Evolutionary conservation across 768 basidiomycete genomes (phyloP).

Genomic region (Serendipita indica): DNA sequence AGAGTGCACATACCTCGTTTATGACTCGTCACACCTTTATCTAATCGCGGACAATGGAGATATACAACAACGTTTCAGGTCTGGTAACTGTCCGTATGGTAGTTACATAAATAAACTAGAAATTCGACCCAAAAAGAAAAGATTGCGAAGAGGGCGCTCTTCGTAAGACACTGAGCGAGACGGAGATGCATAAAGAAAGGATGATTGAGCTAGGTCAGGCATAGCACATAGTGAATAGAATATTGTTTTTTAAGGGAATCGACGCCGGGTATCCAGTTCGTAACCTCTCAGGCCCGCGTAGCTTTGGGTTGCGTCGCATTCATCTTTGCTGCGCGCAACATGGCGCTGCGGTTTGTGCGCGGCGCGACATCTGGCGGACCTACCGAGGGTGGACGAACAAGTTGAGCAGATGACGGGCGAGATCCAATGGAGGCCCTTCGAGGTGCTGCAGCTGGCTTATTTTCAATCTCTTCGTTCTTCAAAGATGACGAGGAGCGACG

Average conservation of each 20-base stretch:
- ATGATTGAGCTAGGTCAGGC: neutral
- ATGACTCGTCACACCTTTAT: too few relatives aligned
- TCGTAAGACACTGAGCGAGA: neutral
- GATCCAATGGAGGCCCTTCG: neutral
- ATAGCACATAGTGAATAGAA: neutral
- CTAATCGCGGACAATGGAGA: too few relatives aligned
- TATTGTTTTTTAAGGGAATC: neutral
- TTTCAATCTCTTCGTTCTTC: neutral
- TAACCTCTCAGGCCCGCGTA: neutral
- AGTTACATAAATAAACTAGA: slow-evolving; percentile 1
- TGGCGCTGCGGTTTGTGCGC: slow-evolving; percentile 60
- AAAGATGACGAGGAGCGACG: neutral
- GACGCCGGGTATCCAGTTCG: neutral
- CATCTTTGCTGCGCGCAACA: slow-evolving; percentile 24
- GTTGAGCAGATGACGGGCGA: neutral
- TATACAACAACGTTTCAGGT: too few relatives aligned
- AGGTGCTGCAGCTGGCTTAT: neutral
- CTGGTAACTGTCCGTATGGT: too few relatives aligned
- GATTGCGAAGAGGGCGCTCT: too few relatives aligned
- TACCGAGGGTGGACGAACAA: slow-evolving; percentile 24
- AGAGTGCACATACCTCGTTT: neutral
- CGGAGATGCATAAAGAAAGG: neutral
- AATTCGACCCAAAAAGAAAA: neutral
- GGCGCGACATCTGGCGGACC: slow-evolving; percentile 58
- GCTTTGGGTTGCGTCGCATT: neutral